phyloP scores from a whole-genome alignment of 805 yeast species.

The Scheffersomyces stipitis region DNA sequence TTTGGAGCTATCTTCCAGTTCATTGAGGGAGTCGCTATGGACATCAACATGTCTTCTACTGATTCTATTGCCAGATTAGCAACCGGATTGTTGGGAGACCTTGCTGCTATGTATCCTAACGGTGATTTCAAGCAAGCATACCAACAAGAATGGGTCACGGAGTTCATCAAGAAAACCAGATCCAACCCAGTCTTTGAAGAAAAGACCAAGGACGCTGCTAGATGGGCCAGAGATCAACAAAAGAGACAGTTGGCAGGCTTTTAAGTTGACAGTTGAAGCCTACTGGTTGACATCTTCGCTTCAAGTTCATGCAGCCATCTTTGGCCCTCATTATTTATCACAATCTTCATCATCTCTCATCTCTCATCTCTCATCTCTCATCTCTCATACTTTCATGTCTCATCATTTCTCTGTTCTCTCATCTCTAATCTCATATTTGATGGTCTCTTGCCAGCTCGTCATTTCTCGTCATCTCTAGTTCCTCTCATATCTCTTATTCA shows the following conservation, averaged over 20 bases:
- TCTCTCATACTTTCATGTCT: constrained; percentile 7
- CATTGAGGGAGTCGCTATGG: constrained; percentile 57
- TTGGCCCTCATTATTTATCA: constrained; percentile 2
- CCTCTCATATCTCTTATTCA: constrained; percentile 3
- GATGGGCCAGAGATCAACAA: constrained; percentile 95
- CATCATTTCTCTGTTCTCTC: constrained; percentile 4
- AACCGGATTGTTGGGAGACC: constrained; percentile 89
- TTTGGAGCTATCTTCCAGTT: constrained; percentile 71
- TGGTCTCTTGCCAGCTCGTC: constrained; percentile 2
- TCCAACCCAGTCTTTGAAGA: constrained; percentile 58
- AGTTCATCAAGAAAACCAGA: constrained; percentile 72
- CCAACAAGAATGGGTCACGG: constrained; percentile 75
- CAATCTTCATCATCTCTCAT: constrained; percentile 6
- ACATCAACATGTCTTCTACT: constrained; percentile 56
- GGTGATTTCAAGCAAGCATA: constrained; percentile 72
- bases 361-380: constrained; percentile 8
- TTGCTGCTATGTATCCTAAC: constrained; percentile 80
- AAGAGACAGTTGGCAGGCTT: constrained; percentile 41
- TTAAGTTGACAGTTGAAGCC: too few species aligned
- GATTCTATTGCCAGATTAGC: constrained; percentile 80
- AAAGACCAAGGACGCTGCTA: constrained; percentile 84
- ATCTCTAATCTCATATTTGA: constrained; percentile 5
- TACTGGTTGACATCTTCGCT: too few species aligned
- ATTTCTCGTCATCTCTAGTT: constrained; percentile 7
- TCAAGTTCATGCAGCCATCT: too few species aligned